Evolutionary conservation across 106 monocot genomes (phyloP).

Genomic region (Triglochin maritima): DNA sequence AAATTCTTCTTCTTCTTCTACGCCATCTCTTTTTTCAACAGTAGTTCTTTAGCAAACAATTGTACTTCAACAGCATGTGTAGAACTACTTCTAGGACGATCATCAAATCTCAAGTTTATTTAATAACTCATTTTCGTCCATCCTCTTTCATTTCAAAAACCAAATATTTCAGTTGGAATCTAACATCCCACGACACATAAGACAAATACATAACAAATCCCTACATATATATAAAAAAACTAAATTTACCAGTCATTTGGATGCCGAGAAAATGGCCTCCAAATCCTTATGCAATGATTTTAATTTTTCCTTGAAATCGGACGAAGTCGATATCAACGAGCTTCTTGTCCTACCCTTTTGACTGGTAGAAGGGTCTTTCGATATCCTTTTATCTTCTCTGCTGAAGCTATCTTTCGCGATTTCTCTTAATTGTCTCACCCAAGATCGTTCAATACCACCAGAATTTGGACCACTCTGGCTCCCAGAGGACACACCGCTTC

Average conservation of each 20-base stretch:
- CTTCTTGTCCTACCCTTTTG: conserved; percentile 26
- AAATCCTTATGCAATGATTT: conserved; percentile 63
- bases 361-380: conserved; percentile 44
- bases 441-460: conserved; percentile 44
- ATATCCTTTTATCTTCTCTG: conserved; percentile 27
- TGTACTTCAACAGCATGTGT: too few species aligned
- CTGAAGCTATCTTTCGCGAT: conserved; percentile 83
- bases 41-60: too few species aligned
- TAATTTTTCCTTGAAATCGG: conserved; percentile 29
- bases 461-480: neutral
- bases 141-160: too few species aligned
- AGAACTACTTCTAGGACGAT: too few species aligned
- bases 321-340: conserved; percentile 47
- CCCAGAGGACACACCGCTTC: neutral
- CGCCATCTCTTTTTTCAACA: too few species aligned
- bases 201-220: too few species aligned
- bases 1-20: too few species aligned
- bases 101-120: too few species aligned
- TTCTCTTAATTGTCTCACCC: conserved; percentile 77
- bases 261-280: conserved; percentile 80
- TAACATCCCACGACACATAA: too few species aligned
- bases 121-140: too few species aligned
- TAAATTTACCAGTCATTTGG: neutral
- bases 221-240: too few species aligned
- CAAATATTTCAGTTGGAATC: too few species aligned